Conservation (phyloP, 345 rosid species). For the Theobroma cacao region DNA sequence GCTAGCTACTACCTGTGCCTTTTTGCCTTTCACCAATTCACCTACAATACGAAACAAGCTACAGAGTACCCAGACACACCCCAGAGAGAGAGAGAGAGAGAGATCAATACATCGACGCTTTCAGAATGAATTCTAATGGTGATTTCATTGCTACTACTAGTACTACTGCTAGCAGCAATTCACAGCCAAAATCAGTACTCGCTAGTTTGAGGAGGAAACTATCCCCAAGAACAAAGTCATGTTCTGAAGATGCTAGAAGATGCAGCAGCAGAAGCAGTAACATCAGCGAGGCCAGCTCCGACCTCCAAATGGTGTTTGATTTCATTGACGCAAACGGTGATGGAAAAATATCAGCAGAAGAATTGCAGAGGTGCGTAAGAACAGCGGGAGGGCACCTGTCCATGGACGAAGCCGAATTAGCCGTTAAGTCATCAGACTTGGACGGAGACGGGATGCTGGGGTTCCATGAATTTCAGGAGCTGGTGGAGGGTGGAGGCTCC, state of each 20-base stretch:
- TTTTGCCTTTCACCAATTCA: not conserved
- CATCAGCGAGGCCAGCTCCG: not conserved
- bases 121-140: not conserved
- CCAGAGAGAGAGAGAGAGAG: not conserved
- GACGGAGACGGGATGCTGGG: slow-evolving; percentile 47
- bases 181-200: not conserved
- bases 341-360: slow-evolving; percentile 43
- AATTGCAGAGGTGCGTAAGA: slow-evolving; percentile 39
- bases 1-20: not conserved
- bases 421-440: slow-evolving; percentile 33
- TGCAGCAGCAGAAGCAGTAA: not conserved
- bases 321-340: slow-evolving; percentile 46
- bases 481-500: slow-evolving; percentile 25
- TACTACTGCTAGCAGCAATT: not conserved
- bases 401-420: slow-evolving; percentile 41
- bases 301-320: slow-evolving; percentile 32
- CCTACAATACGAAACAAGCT: not conserved
- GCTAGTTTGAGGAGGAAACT: not conserved
- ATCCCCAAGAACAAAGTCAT: not conserved
- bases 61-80: not conserved
- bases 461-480: slow-evolving; percentile 37
- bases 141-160: not conserved
- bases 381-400: slow-evolving; percentile 37
- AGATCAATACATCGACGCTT: not conserved
- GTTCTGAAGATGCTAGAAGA: not conserved